Conservation (phyloP, 176 grass and related monocot species). For the Zoysia pacifica region DNA sequence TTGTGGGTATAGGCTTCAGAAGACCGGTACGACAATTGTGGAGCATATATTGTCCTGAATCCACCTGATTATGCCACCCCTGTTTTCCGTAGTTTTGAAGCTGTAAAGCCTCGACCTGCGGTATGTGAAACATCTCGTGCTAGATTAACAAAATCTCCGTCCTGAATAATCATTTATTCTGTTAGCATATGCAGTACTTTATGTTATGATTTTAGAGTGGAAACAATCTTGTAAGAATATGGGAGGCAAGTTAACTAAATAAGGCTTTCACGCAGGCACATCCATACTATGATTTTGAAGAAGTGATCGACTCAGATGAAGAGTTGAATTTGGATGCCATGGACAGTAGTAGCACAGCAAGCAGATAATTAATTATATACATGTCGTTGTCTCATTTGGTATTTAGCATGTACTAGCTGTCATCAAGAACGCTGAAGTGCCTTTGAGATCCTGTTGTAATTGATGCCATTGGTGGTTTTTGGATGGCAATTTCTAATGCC, state of each 20-base stretch:
- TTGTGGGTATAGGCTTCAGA: constrained; percentile 61
- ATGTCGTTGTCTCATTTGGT: constrained; percentile 33
- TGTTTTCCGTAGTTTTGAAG: constrained; percentile 87
- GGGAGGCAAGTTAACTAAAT: background rate
- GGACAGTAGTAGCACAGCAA: constrained; percentile 68
- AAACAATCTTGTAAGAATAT: background rate
- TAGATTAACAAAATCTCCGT: background rate
- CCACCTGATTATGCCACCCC: constrained; percentile 82
- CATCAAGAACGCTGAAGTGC: background rate
- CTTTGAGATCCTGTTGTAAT: constrained; percentile 24
- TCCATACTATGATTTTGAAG: constrained; percentile 80
- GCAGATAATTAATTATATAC: constrained; percentile 28
- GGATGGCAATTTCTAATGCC: background rate
- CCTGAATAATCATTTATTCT: constrained; percentile 1
- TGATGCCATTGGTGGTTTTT: background rate
- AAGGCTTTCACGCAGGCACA: constrained; percentile 49
- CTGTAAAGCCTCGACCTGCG: constrained; percentile 79
- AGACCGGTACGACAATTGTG: constrained; percentile 75
- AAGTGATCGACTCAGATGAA: constrained; percentile 94
- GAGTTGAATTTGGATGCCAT: constrained; percentile 80
- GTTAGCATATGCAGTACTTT: background rate
- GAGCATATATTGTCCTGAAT: constrained; percentile 86
- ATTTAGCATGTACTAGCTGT: background rate
- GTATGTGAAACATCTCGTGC: constrained; percentile 40
- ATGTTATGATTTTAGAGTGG: background rate